Evolutionary conservation across 345 rosid species (phyloP), one percentile per base, ranked within the genome.

Genomic region (Ailanthus altissimus): DNA sequence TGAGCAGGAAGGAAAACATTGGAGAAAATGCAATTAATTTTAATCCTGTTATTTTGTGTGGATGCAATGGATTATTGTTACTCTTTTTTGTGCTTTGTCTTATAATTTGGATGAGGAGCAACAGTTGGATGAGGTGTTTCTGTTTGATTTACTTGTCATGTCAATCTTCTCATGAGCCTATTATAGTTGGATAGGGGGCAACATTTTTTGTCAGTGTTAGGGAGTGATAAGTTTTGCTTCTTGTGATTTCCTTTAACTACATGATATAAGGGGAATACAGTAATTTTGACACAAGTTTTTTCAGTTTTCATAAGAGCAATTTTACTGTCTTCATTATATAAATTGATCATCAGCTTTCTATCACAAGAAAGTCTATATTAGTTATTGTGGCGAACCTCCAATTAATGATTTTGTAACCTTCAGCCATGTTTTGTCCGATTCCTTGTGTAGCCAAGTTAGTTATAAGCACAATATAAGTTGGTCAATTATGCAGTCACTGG

Each of bases 241-340:
- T 23, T 75, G 59, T 51, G 72, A 53, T 51, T 65, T 50, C 40
- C 50, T 50, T 60, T 74, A 49, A 65, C 42, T 9, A 23, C 62
- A 40, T 9, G 40, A 40, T 54, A 15, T 38, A 64, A 40, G 13
- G 54, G 38, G 71, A 38, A 75, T 50, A n/a, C 10, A 32, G 36
- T 5, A n/a, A 36, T 9, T 50, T 15, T 40, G 69, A 61, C 3
- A 2, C 4, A 20, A 2, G 4, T 20, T 64, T 62, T 63, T 15
- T n/a, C n/a, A 64, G 51, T n/a, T 63, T 21, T 21, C 36, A 6
- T 6, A 14, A n/a, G 61, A 49, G 38, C 40, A 14, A 50, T 28
- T 64, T 74, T 13, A 11, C 67, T 26, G 26, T 61, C 56, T 47
- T 20, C 28, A 6, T 62, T n/a, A 36, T 63, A 53, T 13, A 16